Evolutionary conservation across 140 eudicot genomes (phyloP).

Genomic region (Bidens hawaiensis): DNA sequence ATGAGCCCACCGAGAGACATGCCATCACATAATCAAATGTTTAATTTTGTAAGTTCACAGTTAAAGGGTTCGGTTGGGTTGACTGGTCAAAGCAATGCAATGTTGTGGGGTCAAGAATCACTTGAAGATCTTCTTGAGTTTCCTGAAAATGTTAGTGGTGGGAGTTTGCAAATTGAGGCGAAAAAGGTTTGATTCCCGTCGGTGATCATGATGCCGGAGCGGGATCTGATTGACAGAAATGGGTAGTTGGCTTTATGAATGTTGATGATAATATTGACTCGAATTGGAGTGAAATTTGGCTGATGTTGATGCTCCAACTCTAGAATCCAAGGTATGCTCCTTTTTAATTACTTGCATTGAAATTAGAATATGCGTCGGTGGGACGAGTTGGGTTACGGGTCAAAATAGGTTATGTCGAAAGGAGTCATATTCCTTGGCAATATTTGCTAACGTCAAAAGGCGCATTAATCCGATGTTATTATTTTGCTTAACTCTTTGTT

Average conservation of each 20-base stretch:
- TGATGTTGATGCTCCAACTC: no score
- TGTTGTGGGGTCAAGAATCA: constrained; percentile 54
- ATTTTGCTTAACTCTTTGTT: not conserved
- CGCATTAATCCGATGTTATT: no score
- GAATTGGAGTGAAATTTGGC: constrained; percentile 65
- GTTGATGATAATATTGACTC: constrained; percentile 52
- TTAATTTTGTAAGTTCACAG: constrained; percentile 25
- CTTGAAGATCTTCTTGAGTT: constrained; percentile 46
- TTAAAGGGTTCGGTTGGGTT: constrained; percentile 20
- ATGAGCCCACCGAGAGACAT: no score
- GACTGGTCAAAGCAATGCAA: constrained; percentile 29
- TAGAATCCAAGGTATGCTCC: constrained; percentile 53
- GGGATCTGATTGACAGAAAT: no score
- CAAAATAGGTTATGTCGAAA: no score
- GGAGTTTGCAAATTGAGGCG: constrained; percentile 37
- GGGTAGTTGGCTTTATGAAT: constrained; percentile 55
- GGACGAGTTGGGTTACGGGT: no score
- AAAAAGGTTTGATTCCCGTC: constrained; percentile 19
- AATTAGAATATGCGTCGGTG: no score
- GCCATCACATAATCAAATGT: no score
- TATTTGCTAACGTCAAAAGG: no score
- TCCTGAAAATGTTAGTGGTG: constrained; percentile 32
- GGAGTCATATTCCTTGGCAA: no score
- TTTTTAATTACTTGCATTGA: not conserved
- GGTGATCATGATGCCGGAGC: no score